Evolutionary conservation across 352 stramenopile species (phyloP), one percentile per base, ranked within the genome.

Genomic region (Pythium monospermum): DNA sequence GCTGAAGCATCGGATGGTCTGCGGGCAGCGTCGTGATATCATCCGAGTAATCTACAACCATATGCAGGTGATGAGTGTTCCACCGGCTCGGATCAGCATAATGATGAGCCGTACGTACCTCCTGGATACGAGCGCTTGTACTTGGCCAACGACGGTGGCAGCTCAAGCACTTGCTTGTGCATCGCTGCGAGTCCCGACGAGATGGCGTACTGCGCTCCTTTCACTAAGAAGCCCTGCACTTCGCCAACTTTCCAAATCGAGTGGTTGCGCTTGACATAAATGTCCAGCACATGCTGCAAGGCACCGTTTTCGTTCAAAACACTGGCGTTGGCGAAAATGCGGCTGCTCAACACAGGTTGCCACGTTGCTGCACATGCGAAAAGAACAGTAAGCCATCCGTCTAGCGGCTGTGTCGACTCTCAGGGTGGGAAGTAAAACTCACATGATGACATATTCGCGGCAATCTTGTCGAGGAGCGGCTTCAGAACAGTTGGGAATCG

Each of bases 231-330:
- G 15, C 21, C 49, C 53, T 92, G 79, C 30, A 79, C 72, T 30
- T 88, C 78, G 35, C 87, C 83, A 27, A 91, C 78, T 59, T 94
- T 94, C 83, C 83, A 94, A 2, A 94, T 52, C 32, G 78, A 78
- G 49, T 73, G 59, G 58, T 91, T 87, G 45, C 83, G 81, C 37
- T 70, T 76, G 11, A 91, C 71, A 63, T 94, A 94, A 39, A 94
- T 94, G 48, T 76, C 60, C 32, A 94, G 64, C 53, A 94, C 59
- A 57, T 91, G 83, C 49, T 85, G 66, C 15, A 94, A 52, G 4
- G 75, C 66, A 1, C 69, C 58, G 27, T 83, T 73, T 30, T 82
- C 78, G 25, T 77, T 61, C 30, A 94, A 47, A 43, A 52, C 66
- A 28, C 69, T 76, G 21, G 78, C 72, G 57, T 94, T 91, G 13